phyloP scores from a whole-genome alignment of 1,284 basidiomycete genomes.

The Lignosus rhinocerotis region DNA sequence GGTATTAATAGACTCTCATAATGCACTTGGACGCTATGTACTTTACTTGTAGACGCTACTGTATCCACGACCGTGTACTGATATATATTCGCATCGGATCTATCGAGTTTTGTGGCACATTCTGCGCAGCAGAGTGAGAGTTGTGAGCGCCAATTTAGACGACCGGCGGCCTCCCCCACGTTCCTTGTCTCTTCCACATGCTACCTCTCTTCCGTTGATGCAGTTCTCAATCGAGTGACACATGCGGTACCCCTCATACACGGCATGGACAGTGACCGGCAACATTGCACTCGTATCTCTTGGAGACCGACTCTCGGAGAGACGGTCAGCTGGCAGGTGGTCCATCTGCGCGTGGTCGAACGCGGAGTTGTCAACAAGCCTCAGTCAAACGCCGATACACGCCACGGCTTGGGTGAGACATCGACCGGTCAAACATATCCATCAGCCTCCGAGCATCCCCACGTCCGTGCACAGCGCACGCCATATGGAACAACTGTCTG shows the following conservation, averaged over 20 bases:
- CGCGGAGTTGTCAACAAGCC: not conserved
- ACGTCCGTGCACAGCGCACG: slow-evolving; percentile 15
- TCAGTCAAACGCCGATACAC: not conserved
- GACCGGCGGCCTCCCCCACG: slow-evolving; percentile 9
- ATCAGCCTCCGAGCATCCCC: slow-evolving; percentile 17
- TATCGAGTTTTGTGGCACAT: too few species aligned
- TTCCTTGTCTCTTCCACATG: slow-evolving; percentile 20
- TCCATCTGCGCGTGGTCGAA: not conserved
- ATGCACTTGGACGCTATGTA: not conserved
- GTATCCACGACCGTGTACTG: not conserved
- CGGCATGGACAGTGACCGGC: too few species aligned
- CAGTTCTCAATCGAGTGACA: slow-evolving; percentile 5
- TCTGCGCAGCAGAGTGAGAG: slow-evolving; percentile 4
- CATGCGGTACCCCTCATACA: not conserved
- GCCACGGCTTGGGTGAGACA: slow-evolving; percentile 17
- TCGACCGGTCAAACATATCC: slow-evolving; percentile 10
- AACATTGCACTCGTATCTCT: not conserved
- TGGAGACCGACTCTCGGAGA: not conserved
- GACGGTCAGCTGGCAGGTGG: not conserved
- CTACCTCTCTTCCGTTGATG: slow-evolving; percentile 14
- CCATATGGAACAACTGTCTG: slow-evolving; percentile 10
- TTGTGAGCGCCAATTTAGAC: slow-evolving; percentile 5
- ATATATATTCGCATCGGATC: not conserved
- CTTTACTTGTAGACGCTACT: not conserved
- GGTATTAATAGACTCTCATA: not conserved